Conservation (phyloP, 768 basidiomycete species). For the Lyophyllum decastes region DNA sequence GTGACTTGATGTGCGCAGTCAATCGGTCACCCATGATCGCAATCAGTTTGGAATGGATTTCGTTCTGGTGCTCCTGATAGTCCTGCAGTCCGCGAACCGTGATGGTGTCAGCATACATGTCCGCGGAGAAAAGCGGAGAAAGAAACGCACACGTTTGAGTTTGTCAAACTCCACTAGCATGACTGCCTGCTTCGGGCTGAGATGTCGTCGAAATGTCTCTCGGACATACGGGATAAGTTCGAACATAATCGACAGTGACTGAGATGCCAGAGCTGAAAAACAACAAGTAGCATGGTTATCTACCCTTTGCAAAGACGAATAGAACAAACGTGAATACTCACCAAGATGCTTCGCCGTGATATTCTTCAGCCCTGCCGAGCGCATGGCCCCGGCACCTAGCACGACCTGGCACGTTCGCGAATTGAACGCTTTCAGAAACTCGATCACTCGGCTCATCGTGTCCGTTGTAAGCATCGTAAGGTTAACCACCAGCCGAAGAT, state of each 20-base stretch:
- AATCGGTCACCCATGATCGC: constrained; percentile 98
- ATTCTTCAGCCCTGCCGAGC: constrained; percentile 94
- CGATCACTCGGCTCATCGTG: constrained; percentile 91
- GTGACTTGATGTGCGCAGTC: constrained; percentile 77
- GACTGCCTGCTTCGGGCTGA: constrained; percentile 92
- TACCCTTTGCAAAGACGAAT: not conserved
- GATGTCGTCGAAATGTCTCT: constrained; percentile 91
- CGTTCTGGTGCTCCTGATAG: constrained; percentile 98
- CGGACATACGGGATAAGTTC: constrained; percentile 94
- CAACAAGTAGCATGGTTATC: not conserved
- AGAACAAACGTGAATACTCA: constrained; percentile 31
- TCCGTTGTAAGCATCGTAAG: constrained; percentile 89
- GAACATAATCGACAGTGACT: constrained; percentile 92
- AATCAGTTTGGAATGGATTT: constrained; percentile 96
- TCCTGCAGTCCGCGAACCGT: constrained; percentile 54
- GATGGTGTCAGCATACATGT: not conserved
- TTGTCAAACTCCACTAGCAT: constrained; percentile 99
- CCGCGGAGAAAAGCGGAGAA: not conserved
- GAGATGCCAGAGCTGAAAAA: constrained; percentile 83
- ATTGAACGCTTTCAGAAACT: constrained; percentile 97
- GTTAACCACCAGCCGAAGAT: constrained; percentile 86
- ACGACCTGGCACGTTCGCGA: constrained; percentile 98
- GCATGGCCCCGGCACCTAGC: constrained; percentile 98
- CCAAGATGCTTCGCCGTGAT: constrained; percentile 98
- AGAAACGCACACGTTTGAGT: constrained; percentile 77